Evolutionary conservation across 192 early-diverging fungal species (phyloP), one percentile per base, ranked within the genome.

Genomic region (Coemansia aciculifera): DNA sequence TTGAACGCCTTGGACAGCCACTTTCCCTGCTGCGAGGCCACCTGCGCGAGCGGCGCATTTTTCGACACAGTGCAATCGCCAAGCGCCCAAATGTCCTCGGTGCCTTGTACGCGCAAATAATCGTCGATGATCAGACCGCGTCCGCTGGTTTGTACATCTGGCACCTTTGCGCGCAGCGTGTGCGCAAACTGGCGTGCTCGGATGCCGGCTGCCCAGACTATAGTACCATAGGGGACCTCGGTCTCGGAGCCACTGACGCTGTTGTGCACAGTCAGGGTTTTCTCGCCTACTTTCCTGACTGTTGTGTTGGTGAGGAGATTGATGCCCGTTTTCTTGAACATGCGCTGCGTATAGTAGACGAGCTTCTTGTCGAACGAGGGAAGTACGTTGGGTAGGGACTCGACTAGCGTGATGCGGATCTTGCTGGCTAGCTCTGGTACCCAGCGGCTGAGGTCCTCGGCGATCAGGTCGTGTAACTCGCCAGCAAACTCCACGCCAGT

Each of bases 41-140:
- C 88, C 78, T 98, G 96, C 6, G 93, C 93, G 10, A 94, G 83
- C 51, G 87, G 86, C 27, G 90, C 81, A 56, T 89, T 89, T 73
- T 92, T 83, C 63, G 94, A 90, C 0, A 89, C 88, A 3, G 93
- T 93, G 75, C 95, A 98, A 75, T 98, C 96, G 56, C 96, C 96
- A 24, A 94, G 67, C 0, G 92, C 92, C 87, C 89, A 94, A 24
- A 93, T 88, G 54, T 88, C 85, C 5, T 63, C 7, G 13, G 90
- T 71, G 11, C 88, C 83, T 12, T 73, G 72, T 21, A 81, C 80
- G 6, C 91, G 84, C 67, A 94, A 81, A 38, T 87, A 86, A 29
- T 84, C 83, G 71, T 96, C 92, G 15, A 92, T 94, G 46, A 94
- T 56, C 31, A 92, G 83, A 10, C 91, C 88, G 64, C 71, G 68